Percentiles rank a stretch among this genome's conserved stretches.
phyloP scores from a whole-genome alignment of 106 monocot species.

The Phalaenopsis aphrodite region DNA sequence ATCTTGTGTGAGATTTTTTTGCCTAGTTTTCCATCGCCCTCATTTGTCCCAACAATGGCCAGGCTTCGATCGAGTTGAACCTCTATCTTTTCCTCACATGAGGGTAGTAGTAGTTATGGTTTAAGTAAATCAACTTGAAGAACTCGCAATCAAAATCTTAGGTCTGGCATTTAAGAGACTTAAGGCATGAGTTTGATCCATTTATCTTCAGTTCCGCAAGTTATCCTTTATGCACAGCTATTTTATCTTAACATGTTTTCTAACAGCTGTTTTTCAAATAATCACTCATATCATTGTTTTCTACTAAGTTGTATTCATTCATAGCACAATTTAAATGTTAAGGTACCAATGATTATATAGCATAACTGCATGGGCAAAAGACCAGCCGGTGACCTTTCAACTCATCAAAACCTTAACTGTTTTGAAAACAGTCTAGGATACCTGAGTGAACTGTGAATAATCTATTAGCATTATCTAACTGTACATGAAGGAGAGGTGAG shows the following conservation, averaged over 20 bases:
- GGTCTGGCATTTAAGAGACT: not conserved
- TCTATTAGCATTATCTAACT: not conserved
- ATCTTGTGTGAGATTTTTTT: no score
- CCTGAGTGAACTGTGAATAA: not conserved
- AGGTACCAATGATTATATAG: not conserved
- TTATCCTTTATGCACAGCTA: not conserved
- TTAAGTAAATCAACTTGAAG: not conserved
- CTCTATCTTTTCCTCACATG: no score
- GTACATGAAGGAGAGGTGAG: not conserved
- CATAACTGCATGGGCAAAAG: not conserved
- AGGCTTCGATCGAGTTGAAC: no score
- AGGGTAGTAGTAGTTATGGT: not conserved
- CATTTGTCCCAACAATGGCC: no score
- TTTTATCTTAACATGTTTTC: not conserved
- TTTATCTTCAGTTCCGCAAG: not conserved
- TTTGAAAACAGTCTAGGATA: not conserved
- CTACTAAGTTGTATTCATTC: not conserved
- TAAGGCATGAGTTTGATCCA: not conserved
- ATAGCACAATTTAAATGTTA: not conserved
- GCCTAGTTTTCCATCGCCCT: no score
- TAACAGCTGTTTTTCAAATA: not conserved
- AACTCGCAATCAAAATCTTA: not conserved
- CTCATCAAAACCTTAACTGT: not conserved
- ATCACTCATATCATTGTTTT: not conserved
- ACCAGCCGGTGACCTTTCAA: not conserved